These are phyloP conservation scores for Colletotrichum kahawae DNA, from an alignment of 2,329 filamentous ascomycete species.

Conservation along the genomic window DNA sequence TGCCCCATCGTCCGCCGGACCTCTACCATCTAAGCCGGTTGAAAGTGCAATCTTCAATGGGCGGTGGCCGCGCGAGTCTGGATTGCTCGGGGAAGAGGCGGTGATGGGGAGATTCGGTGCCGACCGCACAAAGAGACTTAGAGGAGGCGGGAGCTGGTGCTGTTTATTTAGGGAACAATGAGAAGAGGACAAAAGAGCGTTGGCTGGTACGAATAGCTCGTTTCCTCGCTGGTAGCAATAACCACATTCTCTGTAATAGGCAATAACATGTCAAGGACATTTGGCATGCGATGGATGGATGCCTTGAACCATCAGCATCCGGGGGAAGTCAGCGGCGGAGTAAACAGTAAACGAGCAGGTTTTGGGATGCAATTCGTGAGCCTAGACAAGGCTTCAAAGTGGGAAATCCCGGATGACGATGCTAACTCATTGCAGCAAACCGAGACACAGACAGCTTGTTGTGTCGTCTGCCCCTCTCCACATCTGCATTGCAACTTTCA, in stretches of 20 bases:
- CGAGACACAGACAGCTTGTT: not conserved
- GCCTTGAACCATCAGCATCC: not conserved
- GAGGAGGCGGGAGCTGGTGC: not conserved
- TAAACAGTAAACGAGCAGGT: not conserved
- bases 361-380: not conserved
- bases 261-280: not conserved
- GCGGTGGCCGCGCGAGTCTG: not conserved
- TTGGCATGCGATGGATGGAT: not conserved
- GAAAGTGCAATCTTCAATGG: not conserved
- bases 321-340: not conserved
- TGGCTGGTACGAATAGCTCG: not conserved
- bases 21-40: not conserved
- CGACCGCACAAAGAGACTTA: not conserved
- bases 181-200: not conserved
- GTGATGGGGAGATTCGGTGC: not conserved
- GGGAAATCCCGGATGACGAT: not conserved
- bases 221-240: not conserved
- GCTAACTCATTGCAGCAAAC: conserved; percentile 19
- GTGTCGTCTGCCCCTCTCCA: not conserved
- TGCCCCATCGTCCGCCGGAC: not conserved
- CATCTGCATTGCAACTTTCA: not conserved
- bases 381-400: not conserved
- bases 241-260: not conserved
- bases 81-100: not conserved
- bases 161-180: not conserved